These are phyloP conservation scores for Hyaloscypha finlandica DNA, from an alignment of 495 filamentous ascomycete species.

Conservation along the genomic window DNA sequence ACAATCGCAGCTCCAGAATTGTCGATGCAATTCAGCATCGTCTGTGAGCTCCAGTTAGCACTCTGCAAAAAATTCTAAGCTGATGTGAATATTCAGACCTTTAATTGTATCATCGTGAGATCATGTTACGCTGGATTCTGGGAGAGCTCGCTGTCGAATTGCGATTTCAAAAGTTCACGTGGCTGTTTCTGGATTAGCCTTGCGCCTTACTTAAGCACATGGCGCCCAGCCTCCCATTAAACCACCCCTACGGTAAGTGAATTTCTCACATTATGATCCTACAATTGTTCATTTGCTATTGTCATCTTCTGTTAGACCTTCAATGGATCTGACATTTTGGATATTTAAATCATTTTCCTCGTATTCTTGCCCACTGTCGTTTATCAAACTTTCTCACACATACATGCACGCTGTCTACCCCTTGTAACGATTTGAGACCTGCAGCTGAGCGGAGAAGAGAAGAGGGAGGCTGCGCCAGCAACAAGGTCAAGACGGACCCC, in stretches of 20 bases:
- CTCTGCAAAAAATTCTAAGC: not conserved
- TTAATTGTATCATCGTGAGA: slow-evolving; percentile 94
- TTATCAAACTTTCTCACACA: slow-evolving; percentile 3
- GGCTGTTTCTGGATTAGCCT: not conserved
- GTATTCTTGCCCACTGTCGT: not conserved
- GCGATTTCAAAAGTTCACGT: slow-evolving; percentile 9
- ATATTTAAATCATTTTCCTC: not conserved
- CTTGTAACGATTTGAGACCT: slow-evolving; percentile 6
- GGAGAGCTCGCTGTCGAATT: not conserved
- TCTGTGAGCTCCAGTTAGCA: slow-evolving; percentile 52
- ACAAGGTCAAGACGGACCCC: not conserved
- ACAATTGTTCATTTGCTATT: not conserved
- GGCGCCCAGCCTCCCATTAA: not conserved
- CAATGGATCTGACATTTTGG: slow-evolving; percentile 24
- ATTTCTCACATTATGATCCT: not conserved
- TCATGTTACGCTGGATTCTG: slow-evolving; percentile 22
- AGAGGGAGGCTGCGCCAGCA: slow-evolving; percentile 14
- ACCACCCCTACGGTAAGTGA: not conserved
- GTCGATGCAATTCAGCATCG: slow-evolving; percentile 99
- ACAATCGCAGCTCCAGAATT: slow-evolving; percentile 98
- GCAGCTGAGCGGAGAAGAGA: slow-evolving; percentile 23
- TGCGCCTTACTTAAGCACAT: not conserved
- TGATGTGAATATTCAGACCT: slow-evolving; percentile 55
- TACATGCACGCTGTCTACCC: slow-evolving; percentile 12
- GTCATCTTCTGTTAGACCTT: slow-evolving; percentile 22